A percentile compares a stretch with the other conserved stretches of the same genome.
phyloP scores from a whole-genome alignment of 345 rosid species.

The Xanthoceras sorbifolium region DNA sequence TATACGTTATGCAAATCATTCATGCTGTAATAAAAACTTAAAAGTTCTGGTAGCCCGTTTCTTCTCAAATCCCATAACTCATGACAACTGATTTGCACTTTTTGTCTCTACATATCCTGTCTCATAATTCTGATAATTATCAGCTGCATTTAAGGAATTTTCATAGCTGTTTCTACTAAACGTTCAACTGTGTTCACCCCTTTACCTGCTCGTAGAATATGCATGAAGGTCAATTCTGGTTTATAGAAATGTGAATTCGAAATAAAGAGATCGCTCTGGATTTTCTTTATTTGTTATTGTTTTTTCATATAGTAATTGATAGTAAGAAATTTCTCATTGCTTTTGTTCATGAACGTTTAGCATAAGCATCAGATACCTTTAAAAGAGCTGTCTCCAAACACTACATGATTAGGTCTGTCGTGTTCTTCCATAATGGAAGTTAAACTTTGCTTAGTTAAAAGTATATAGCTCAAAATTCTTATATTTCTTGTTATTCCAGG shows the following conservation, averaged over 20 bases:
- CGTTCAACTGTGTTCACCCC: background rate
- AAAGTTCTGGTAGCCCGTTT: background rate
- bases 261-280: background rate
- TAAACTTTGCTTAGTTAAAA: background rate
- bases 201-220: background rate
- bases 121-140: background rate
- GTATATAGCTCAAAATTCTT: background rate
- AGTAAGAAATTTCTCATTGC: background rate
- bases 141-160: background rate
- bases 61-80: background rate
- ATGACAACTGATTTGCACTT: background rate
- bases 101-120: background rate
- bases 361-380: background rate
- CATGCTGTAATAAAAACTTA: background rate
- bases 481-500: conserved; percentile 47
- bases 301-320: background rate
- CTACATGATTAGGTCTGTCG: background rate
- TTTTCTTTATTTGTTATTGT: background rate
- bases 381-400: background rate
- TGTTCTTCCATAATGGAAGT: background rate
- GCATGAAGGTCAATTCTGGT: background rate
- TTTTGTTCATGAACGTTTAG: background rate
- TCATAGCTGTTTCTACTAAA: background rate
- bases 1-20: background rate
- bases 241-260: background rate